These are phyloP conservation scores for Rhinocladiella mackenziei DNA, from an alignment of 2,329 filamentous ascomycete species.

Conservation along the genomic window DNA sequence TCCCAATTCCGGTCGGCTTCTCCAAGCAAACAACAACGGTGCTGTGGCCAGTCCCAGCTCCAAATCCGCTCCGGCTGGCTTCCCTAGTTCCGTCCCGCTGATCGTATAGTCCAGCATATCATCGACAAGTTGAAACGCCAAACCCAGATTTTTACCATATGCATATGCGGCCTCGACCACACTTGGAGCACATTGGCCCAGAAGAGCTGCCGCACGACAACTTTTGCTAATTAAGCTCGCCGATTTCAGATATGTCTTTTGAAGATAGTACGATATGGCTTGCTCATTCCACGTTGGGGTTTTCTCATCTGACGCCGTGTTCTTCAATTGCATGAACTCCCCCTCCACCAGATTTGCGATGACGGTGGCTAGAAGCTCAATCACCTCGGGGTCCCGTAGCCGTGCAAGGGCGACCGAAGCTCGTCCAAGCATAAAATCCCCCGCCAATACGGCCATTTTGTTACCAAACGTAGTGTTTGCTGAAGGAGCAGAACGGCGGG, in stretches of 20 bases:
- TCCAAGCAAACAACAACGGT: conserved; percentile 93
- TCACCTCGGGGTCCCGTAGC: conserved; percentile 86
- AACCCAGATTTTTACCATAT: conserved; percentile 87
- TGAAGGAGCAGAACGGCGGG: conserved; percentile 76
- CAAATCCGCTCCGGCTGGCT: conserved; percentile 89
- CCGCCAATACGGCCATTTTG: conserved; percentile 97
- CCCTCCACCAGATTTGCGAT: conserved; percentile 97
- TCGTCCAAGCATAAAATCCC: conserved; percentile 90
- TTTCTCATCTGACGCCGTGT: conserved; percentile 82
- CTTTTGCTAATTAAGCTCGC: conserved; percentile 95
- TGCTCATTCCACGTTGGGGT: conserved; percentile 84
- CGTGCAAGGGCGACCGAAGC: conserved; percentile 91
- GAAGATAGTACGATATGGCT: conserved; percentile 85
- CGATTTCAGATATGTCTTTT: conserved; percentile 98
- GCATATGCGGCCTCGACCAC: conserved; percentile 87
- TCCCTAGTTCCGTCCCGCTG: conserved; percentile 78
- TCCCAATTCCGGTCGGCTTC: conserved; percentile 77
- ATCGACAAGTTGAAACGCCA: conserved; percentile 96
- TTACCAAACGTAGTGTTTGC: conserved; percentile 96
- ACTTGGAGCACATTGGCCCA: conserved; percentile 70
- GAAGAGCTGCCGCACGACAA: conserved; percentile 80
- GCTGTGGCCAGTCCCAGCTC: conserved; percentile 92
- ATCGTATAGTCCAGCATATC: conserved; percentile 97
- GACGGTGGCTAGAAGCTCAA: conserved; percentile 88
- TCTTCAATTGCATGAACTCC: conserved; percentile 99